These are phyloP conservation scores for Taphrina communis DNA, from an alignment of 1,139 yeast genomes.

Conservation along the genomic window DNA sequence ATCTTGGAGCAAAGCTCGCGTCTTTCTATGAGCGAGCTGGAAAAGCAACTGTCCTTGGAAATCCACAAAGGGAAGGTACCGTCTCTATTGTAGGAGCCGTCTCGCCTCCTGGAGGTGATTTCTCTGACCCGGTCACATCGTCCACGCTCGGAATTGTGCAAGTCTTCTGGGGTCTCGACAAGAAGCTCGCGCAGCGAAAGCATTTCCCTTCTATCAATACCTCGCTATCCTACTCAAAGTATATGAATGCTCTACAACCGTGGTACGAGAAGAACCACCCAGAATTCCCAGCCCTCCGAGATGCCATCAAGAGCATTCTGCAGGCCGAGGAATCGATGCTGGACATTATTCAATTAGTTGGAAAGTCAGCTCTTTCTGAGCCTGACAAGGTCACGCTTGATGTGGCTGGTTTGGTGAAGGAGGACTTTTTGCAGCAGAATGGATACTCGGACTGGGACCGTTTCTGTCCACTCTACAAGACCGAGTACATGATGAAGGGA, in stretches of 20 bases:
- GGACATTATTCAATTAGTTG: constrained; percentile 98
- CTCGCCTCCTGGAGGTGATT: constrained; percentile 99
- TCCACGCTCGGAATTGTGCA: constrained; percentile 98
- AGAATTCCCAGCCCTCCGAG: constrained; percentile 87
- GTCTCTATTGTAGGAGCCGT: constrained; percentile 99
- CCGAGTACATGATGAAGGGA: constrained; percentile 96
- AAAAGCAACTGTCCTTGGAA: constrained; percentile 91
- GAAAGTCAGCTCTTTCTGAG: constrained; percentile 96
- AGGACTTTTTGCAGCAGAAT: constrained; percentile 97
- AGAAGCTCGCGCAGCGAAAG: constrained; percentile 98
- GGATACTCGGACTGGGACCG: constrained; percentile 98
- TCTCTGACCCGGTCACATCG: constrained; percentile 99
- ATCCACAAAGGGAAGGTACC: constrained; percentile 94
- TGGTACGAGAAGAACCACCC: constrained; percentile 87
- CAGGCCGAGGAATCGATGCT: constrained; percentile 92
- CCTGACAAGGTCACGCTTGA: constrained; percentile 95
- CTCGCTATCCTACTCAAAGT: constrained; percentile 92
- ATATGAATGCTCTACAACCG: constrained; percentile 82
- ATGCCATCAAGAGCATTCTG: constrained; percentile 88
- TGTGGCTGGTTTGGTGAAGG: constrained; percentile 87
- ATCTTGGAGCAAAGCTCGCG: constrained; percentile 97
- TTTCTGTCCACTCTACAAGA: constrained; percentile 99
- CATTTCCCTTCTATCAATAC: constrained; percentile 99
- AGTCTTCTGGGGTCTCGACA: constrained; percentile 99
- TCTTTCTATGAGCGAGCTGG: constrained; percentile 99